phyloP scores from a whole-genome alignment of 2,329 filamentous ascomycete species.

The Chaetoscypha palmicola region DNA sequence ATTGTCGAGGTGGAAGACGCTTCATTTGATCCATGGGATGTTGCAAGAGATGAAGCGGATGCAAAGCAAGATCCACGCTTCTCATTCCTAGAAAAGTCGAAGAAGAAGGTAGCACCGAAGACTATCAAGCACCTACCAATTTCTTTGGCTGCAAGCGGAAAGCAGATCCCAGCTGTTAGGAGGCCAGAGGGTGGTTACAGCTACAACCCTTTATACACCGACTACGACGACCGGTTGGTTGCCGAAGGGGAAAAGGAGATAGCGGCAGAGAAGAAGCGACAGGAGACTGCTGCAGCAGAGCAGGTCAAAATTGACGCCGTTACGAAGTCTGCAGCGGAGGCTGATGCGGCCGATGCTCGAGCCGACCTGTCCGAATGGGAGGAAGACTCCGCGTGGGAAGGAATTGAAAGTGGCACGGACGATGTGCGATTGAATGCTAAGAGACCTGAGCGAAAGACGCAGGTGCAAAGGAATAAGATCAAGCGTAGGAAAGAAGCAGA shows the following conservation, averaged over 20 bases:
- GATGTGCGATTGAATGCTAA: slow-evolving; percentile 61
- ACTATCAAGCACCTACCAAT: slow-evolving; percentile 72
- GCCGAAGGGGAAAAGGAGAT: slow-evolving; percentile 73
- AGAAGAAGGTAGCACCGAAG: slow-evolving; percentile 62
- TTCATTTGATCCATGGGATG: slow-evolving; percentile 74
- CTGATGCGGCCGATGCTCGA: slow-evolving; percentile 64
- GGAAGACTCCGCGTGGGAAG: slow-evolving; percentile 88
- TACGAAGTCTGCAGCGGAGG: slow-evolving; percentile 62
- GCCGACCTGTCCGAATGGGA: slow-evolving; percentile 65
- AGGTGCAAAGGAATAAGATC: slow-evolving; percentile 76
- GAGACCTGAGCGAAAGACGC: slow-evolving; percentile 77
- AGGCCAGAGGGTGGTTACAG: slow-evolving; percentile 77
- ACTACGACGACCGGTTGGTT: slow-evolving; percentile 72
- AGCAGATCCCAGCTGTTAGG: slow-evolving; percentile 67
- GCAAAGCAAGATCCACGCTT: slow-evolving; percentile 45
- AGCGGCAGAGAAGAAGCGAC: slow-evolving; percentile 67
- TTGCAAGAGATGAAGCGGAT: slow-evolving; percentile 38
- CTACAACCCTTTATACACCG: slow-evolving; percentile 84
- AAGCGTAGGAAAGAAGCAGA: slow-evolving; percentile 87
- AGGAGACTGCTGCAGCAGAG: slow-evolving; percentile 61
- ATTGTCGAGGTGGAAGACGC: slow-evolving; percentile 47
- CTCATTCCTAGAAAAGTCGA: slow-evolving; percentile 60
- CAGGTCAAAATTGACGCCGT: slow-evolving; percentile 60
- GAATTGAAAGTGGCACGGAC: slow-evolving; percentile 74
- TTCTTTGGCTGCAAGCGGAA: slow-evolving; percentile 76